Evolutionary conservation across 208 protist species (phyloP), one percentile per base, ranked within the genome.

Genomic region (Zelonia costaricensis): DNA sequence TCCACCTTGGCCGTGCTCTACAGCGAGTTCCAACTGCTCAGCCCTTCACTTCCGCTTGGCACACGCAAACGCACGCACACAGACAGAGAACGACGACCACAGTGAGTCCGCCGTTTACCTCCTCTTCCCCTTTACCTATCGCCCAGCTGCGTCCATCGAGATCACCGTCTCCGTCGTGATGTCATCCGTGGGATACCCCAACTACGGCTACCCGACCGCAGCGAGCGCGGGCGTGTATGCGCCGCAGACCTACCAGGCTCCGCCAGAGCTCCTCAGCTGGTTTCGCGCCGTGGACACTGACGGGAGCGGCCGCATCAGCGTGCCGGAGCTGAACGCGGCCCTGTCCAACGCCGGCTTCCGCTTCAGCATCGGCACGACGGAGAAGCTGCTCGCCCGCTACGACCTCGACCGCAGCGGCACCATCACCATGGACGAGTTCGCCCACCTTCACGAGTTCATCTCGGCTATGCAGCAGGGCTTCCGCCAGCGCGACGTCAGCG

Each of bases 351-450:
- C 76, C 7, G 86, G 86, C 36, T 62, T 69, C 38, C 46, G 52
- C 39, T 96, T 94, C 60, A 80, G 70, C 57, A 47, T 82, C n/a
- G 76, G 65, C 22, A 90, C 79, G 52, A 86, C 84, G 2, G 74
- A 91, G 69, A 76, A 74, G 52, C 54, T 96, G 48, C 48, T 96
- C 25, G 56, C 22, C 43, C 82, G 92, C 71, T 93, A 84, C 61
- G 88, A 96, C 58, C 47, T 55, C 20, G 72, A 94, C 62, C 40
- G 58, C 39, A 75, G 65, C 33, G 88, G 83, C 43, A 45, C 65
- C 42, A 78, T 94, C 51, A 71, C 67, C 9, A 81, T 86, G n/a
- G 38, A 73, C 7, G 88, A 93, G 56, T 94, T 94, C 57, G 62
- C 71, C 38, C 51, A 85, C 31, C 57, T 92, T 8, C 76, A 91